Conservation (phyloP, 805 yeast species). For the Ogataea nitratoaversa region DNA sequence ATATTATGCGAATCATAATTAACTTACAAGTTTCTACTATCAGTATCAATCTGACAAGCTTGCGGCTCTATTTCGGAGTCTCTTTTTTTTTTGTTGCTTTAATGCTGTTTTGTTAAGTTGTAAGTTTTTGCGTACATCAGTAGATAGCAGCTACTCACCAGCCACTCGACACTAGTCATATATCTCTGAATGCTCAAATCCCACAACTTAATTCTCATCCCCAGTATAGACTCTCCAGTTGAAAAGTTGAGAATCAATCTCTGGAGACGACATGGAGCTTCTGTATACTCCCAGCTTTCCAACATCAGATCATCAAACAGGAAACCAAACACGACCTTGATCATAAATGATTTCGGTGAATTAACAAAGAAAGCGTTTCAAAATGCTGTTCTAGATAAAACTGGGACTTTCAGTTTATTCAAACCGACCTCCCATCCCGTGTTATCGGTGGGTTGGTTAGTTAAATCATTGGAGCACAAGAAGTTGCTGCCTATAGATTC, state of each 20-base stretch:
- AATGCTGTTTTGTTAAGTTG: no score
- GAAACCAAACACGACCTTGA: slow-evolving; percentile 1
- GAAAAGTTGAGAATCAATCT: slow-evolving; percentile 18
- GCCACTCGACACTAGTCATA: no score
- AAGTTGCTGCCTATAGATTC: slow-evolving; percentile 6
- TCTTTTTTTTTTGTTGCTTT: no score
- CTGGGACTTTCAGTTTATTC: neutral
- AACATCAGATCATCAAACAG: neutral
- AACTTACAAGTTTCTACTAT: no score
- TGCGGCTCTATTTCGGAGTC: no score
- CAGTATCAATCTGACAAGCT: no score
- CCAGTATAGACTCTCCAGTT: slow-evolving; percentile 11
- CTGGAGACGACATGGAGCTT: slow-evolving; percentile 27
- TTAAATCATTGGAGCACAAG: slow-evolving; percentile 8
- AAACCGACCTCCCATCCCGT: neutral
- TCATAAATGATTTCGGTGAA: slow-evolving; percentile 6
- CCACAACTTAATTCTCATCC: slow-evolving; percentile 16
- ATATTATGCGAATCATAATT: no score
- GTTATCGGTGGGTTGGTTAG: slow-evolving; percentile 13
- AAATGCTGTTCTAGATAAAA: neutral
- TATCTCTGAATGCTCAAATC: slow-evolving; percentile 18
- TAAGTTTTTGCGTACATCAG: no score
- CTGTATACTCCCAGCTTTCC: slow-evolving; percentile 7
- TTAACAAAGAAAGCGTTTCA: neutral
- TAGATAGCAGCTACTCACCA: no score